phyloP scores from a whole-genome alignment of 129 eudicot species.

The Artemisia argyi region DNA sequence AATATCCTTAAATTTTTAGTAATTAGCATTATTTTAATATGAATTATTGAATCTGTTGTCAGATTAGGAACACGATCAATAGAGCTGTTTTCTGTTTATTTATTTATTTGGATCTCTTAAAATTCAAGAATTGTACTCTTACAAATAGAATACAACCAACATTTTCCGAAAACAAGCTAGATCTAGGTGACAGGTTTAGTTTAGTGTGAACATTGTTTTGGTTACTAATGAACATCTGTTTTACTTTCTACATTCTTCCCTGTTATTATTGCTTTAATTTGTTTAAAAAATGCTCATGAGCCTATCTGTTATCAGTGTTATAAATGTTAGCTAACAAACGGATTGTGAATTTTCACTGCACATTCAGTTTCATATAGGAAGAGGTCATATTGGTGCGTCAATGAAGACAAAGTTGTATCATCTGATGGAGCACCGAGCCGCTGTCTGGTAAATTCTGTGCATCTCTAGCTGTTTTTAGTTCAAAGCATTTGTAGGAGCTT shows the following conservation, averaged over 20 bases:
- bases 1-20: not conserved
- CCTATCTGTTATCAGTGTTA: not conserved
- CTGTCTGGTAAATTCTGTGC: constrained; percentile 53
- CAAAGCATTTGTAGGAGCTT: not conserved
- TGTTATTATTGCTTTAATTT: not conserved
- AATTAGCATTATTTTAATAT: not conserved
- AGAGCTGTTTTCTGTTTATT: not conserved
- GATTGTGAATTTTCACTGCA: constrained; percentile 15
- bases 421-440: constrained; percentile 71
- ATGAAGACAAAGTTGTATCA: constrained; percentile 72
- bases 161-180: not conserved
- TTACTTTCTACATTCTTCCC: no score
- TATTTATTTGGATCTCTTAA: not conserved
- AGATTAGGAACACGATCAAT: not conserved
- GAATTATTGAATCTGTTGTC: not conserved
- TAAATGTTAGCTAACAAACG: not conserved
- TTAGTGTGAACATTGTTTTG: no score
- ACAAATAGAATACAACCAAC: not conserved
- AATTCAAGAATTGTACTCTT: not conserved
- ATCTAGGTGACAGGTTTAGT: not conserved
- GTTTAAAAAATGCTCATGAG: not conserved
- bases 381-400: constrained; percentile 95
- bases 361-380: constrained; percentile 85
- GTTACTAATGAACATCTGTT: no score
- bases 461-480: not conserved